Evolutionary conservation across 2,329 filamentous ascomycete species (phyloP).

Genomic region (Fusarium beomiforme): DNA sequence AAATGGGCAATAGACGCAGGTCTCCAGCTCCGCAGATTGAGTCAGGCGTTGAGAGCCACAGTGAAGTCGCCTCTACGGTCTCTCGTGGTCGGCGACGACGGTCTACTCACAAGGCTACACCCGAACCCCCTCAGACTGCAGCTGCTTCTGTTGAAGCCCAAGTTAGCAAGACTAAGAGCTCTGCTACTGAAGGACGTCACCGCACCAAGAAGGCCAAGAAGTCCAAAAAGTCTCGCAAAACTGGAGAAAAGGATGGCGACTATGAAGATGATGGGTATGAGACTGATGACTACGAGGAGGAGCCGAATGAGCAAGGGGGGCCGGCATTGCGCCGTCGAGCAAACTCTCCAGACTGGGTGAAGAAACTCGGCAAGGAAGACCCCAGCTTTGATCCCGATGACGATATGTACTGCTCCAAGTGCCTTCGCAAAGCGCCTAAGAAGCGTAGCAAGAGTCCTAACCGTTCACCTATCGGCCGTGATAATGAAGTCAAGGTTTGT

Average conservation of each 20-base stretch:
- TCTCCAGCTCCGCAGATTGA: background rate
- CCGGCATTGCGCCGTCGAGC: conserved; percentile 7
- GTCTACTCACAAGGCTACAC: background rate
- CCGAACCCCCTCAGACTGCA: background rate
- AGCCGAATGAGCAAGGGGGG: background rate
- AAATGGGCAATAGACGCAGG: background rate
- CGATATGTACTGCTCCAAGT: conserved; percentile 48
- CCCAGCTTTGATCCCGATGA: conserved; percentile 40
- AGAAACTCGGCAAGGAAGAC: conserved; percentile 35
- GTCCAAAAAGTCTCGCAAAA: background rate
- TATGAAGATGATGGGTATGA: conserved; percentile 12
- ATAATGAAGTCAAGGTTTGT: conserved; percentile 37
- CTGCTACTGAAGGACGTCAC: background rate
- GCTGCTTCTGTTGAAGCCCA: background rate
- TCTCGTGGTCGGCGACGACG: background rate
- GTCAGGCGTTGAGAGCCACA: background rate
- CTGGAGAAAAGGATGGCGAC: background rate
- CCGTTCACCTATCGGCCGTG: conserved; percentile 16
- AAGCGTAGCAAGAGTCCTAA: conserved; percentile 31
- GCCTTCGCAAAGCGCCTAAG: conserved; percentile 45
- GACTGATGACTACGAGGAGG: conserved; percentile 5
- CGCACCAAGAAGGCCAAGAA: background rate
- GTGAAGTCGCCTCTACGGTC: conserved; percentile 2
- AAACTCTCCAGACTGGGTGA: conserved; percentile 43
- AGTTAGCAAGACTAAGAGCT: conserved; percentile 10